Conservation (phyloP, 192 early-diverging fungal species). For the Backusella tuberculispora region DNA sequence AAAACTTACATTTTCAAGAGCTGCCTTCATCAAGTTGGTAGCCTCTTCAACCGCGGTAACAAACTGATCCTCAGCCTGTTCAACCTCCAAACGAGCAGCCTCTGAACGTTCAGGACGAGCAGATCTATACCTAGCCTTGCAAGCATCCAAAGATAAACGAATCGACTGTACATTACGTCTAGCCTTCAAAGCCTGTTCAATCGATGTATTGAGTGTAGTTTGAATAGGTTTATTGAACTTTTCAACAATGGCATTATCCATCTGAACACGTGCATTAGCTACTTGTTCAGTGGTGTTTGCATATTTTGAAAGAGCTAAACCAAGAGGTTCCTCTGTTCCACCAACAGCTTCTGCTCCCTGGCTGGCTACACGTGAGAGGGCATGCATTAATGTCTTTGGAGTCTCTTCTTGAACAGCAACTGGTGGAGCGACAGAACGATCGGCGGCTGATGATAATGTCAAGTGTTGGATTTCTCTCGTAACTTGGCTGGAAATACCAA, state of each 20-base stretch:
- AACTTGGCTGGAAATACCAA: constrained; percentile 73
- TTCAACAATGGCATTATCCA: constrained; percentile 71
- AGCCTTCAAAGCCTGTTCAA: constrained; percentile 85
- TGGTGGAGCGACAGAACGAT: constrained; percentile 45
- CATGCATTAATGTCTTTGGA: constrained; percentile 73
- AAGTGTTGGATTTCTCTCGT: constrained; percentile 63
- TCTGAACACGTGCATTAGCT: constrained; percentile 75
- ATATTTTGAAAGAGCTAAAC: constrained; percentile 86
- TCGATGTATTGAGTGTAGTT: constrained; percentile 68
- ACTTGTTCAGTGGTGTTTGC: constrained; percentile 84
- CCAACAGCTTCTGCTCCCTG: constrained; percentile 64
- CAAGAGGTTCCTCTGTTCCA: constrained; percentile 84
- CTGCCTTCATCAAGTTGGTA: constrained; percentile 91
- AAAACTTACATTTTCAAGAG: constrained; percentile 75
- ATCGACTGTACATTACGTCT: constrained; percentile 82
- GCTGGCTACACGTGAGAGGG: constrained; percentile 70
- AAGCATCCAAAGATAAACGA: constrained; percentile 86
- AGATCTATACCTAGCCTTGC: constrained; percentile 77
- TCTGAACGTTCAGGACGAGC: constrained; percentile 75
- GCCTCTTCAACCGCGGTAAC: constrained; percentile 95
- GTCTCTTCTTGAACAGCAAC: constrained; percentile 44
- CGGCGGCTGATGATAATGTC: constrained; percentile 46
- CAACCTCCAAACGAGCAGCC: constrained; percentile 79
- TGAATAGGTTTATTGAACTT: constrained; percentile 81
- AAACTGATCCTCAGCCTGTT: constrained; percentile 93